Evolutionary conservation across 345 rosid genomes (phyloP).

Genomic region (Linum trigynum): DNA sequence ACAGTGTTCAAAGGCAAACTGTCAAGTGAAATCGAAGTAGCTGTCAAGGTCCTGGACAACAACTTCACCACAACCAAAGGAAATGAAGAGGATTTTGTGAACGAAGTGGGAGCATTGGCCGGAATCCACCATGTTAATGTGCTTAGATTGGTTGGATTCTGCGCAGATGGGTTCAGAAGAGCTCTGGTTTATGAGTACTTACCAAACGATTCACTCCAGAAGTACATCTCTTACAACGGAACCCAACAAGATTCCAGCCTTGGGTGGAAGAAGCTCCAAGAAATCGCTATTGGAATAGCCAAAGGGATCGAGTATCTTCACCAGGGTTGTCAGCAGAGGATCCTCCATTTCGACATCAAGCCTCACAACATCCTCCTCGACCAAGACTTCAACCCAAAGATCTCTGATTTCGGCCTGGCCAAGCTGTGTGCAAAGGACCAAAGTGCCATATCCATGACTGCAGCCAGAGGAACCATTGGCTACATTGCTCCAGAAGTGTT

Average conservation of each 20-base stretch:
- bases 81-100: background rate
- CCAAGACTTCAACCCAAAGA: too few relatives aligned
- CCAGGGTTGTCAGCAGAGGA: too few relatives aligned
- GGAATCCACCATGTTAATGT: conserved; percentile 15
- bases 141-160: conserved; percentile 9
- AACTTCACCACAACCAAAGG: background rate
- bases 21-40: background rate
- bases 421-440: background rate
- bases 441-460: background rate
- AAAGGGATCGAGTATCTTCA: too few relatives aligned
- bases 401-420: background rate
- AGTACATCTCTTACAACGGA: background rate
- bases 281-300: too few relatives aligned
- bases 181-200: conserved; percentile 11
- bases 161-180: conserved; percentile 1
- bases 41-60: background rate
- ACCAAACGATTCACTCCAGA: background rate
- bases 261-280: conserved; percentile 11
- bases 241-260: background rate
- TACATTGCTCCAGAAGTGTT: background rate
- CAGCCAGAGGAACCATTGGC: conserved; percentile 15
- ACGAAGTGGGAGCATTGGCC: conserved; percentile 3
- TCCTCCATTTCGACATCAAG: too few relatives aligned
- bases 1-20: conserved; percentile 7
- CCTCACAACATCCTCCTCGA: too few relatives aligned